Base-by-base conservation (phyloP, 352 stramenopile genomes). In the Elongisporangium anandrum region DNA sequence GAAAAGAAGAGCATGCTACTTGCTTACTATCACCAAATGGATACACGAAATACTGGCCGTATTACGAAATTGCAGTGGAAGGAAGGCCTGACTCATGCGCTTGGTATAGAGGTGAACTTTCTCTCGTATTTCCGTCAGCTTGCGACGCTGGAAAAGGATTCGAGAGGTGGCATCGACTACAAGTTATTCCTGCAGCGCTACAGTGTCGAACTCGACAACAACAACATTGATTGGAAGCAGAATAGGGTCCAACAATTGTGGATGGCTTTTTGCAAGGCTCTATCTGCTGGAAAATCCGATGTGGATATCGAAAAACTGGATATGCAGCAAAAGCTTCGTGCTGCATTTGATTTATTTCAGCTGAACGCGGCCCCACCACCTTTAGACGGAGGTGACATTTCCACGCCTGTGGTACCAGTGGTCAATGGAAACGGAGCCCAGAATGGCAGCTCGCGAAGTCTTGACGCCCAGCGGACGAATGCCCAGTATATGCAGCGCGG, bases 41-140 rank as follows among this genome's bases (percentile, higher is more conserved):
- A 89, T 56, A 65, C 52, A 0, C 24, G 60, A 0, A 59, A 60
- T 5, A 74, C 67, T 24, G 84, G 80, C 2, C 63, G 68, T 5
- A 69, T 92, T 13, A 78, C 76, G 4, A 90, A 87, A 38, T 54
- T 95, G 0, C 60, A 89, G 65, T 93, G 82, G 85, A 89, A 87
- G 26, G 65, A 75, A 34, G 73, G 64, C 6, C 61, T 95, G 1
- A 73, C 80, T 23, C 54, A 73, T 17, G 77, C 87, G 0, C 62
- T 92, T n/a, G 77, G 71, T 2, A 87, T 92, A 21, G 61, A 84
- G 34, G 77, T 74, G 19, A 79, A 68, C 15, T 92, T 92, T 39
- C 60, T 92, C 2, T 90, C 77, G 1, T 92, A 92, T 60, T 90
- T 85, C 47, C 66, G 69, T 23, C 78, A 88, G 56, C 64, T 92